Percentiles rank a stretch among this genome's conserved stretches.
Evolutionary conservation across 768 basidiomycete genomes (phyloP).

Genomic region (Rubroboletus pulcherrimus): DNA sequence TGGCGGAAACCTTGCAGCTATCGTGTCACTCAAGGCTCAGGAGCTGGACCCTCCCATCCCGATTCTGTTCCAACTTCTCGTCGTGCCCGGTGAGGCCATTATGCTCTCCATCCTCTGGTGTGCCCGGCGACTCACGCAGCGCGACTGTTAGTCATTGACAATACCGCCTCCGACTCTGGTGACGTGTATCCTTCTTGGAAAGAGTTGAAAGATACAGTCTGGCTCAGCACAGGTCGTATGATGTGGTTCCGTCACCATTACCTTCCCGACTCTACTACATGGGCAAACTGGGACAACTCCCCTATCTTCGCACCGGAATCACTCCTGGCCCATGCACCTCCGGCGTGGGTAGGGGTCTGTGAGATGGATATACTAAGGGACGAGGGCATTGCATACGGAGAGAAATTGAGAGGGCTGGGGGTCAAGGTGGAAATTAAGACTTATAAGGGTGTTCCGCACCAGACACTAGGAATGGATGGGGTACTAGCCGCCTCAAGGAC

Average conservation of each 20-base stretch:
- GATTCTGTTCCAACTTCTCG: conserved; percentile 60
- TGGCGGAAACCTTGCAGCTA: conserved; percentile 67
- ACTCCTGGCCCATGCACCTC: conserved; percentile 47
- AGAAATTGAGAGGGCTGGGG: conserved; percentile 51
- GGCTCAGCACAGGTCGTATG: conserved; percentile 62
- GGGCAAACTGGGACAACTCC: conserved; percentile 65
- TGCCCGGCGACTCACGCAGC: not conserved
- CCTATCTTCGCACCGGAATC: conserved; percentile 65
- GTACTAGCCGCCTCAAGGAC: conserved; percentile 10
- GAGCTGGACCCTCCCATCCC: conserved; percentile 47
- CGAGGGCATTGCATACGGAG: conserved; percentile 62
- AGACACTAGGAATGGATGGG: conserved; percentile 69
- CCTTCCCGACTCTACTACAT: conserved; percentile 56
- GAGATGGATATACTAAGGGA: conserved; percentile 66
- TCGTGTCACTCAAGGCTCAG: conserved; percentile 60
- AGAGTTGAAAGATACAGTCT: conserved; percentile 53
- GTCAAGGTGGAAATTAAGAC: conserved; percentile 51
- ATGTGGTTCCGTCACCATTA: conserved; percentile 69
- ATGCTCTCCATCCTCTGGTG: not conserved
- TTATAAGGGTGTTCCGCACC: conserved; percentile 61
- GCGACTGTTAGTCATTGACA: conserved; percentile 49
- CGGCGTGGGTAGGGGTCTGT: conserved; percentile 58
- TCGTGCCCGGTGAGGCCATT: conserved; percentile 49
- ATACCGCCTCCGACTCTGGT: conserved; percentile 49
- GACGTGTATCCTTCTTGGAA: conserved; percentile 47